phyloP scores from a whole-genome alignment of 2,329 filamentous ascomycete species.

The Fusarium chlamydosporum region DNA sequence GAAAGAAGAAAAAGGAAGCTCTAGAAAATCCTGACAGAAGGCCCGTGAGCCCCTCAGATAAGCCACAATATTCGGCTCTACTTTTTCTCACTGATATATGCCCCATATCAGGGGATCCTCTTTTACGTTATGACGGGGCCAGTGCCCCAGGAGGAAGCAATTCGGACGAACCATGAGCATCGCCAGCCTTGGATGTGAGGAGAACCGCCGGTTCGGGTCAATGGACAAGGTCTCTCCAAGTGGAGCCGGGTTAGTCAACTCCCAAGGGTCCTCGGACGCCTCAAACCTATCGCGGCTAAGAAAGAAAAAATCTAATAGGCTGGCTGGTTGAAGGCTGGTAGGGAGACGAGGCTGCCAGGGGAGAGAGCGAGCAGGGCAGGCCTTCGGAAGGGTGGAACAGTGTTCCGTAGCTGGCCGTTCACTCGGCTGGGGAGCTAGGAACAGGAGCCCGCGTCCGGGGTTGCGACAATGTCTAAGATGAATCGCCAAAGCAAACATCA shows the following conservation, averaged over 20 bases:
- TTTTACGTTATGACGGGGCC: conserved; percentile 31
- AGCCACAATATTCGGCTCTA: conserved; percentile 31
- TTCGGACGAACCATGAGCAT: conserved; percentile 31
- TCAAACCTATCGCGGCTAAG: conserved; percentile 30
- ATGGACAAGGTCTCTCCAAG: conserved; percentile 17
- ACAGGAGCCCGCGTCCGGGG: conserved; percentile 24
- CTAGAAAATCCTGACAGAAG: conserved; percentile 35
- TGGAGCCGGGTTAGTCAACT: conserved; percentile 14
- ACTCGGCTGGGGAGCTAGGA: conserved; percentile 30
- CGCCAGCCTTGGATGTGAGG: conserved; percentile 23
- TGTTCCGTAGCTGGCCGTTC: conserved; percentile 29
- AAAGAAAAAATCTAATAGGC: conserved; percentile 15
- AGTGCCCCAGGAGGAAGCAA: conserved; percentile 16
- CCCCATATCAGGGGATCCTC: conserved; percentile 31
- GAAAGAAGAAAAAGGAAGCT: conserved; percentile 39
- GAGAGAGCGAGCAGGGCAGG: conserved; percentile 3
- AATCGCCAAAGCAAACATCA: conserved; percentile 37
- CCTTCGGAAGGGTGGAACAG: conserved; percentile 33
- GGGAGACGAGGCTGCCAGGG: conserved; percentile 11
- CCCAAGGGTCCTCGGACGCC: conserved; percentile 9
- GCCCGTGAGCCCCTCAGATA: conserved; percentile 16
- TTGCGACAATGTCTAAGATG: conserved; percentile 18
- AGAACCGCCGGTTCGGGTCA: conserved; percentile 46
- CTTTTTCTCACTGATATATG: not conserved
- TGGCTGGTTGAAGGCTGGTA: not conserved